Base-by-base conservation (phyloP, 768 basidiomycete genomes). In the Boletus sp. region DNA sequence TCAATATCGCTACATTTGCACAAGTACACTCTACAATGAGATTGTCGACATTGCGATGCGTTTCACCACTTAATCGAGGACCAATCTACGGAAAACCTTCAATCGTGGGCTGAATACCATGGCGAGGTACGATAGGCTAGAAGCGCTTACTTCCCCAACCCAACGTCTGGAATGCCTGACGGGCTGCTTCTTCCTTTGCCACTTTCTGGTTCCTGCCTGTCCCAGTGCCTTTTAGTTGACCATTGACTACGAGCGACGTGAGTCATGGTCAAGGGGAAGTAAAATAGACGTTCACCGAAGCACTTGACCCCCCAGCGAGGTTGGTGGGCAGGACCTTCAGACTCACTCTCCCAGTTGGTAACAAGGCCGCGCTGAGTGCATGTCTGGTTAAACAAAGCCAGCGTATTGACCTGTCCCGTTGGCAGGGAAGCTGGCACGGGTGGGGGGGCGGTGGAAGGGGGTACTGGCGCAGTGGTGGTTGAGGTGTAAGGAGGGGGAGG, bases 151-250 rank as follows among this genome's bases (percentile, higher is more conserved):
- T 64, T 62, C 74, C 75, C 83, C 83, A 85, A 50, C 80, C 78
- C 76, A 85, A 73, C 3, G 70, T 54, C 11, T 63, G 62, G 70
- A 76, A 83, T 44, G 85, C 84, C 50, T 78, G 72, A 37, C 78
- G 77, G 32, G 83, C 84, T n/a, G 85, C 85, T 56, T 83, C 80
- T 69, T 86, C 83, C 58, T 85, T 87, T 8, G 85, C 85, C n/a
- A 70, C 44, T 58, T 86, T 87, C 66, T 85, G 83, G 53, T 75
- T 86, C 55, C 79, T 82, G 21, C 80, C 85, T 4, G 46, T 57
- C 0, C 83, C 85, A 4, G 64, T 47, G 23, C 84, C 85, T 56
- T 61, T 75, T 57, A 77, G 74, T n/a, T 70, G 61, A 2, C 70
- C 75, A 52, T 82, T 78, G 23, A 87, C 85, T 87, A 49, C 1